phyloP scores from a whole-genome alignment of 2,329 filamentous ascomycete species.

The Aspergillus calidoustus region DNA sequence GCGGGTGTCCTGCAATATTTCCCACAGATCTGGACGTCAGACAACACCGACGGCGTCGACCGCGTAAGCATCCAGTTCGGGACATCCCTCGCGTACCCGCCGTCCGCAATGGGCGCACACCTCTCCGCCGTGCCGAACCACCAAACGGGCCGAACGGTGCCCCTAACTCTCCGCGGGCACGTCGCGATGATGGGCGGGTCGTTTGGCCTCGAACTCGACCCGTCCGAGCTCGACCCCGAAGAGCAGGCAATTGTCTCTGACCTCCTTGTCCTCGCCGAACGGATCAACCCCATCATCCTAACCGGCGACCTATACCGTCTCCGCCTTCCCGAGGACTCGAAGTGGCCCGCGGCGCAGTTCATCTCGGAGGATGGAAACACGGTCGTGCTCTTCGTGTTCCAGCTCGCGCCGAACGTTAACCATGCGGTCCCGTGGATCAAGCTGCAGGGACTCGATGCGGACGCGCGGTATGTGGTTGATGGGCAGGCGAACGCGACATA shows the following conservation, averaged over 20 bases:
- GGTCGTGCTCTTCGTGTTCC: conserved; percentile 65
- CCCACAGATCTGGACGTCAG: conserved; percentile 68
- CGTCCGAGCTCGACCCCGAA: conserved; percentile 53
- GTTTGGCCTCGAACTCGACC: conserved; percentile 68
- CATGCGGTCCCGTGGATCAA: conserved; percentile 59
- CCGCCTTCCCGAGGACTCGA: conserved; percentile 60
- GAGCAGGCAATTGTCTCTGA: conserved; percentile 60
- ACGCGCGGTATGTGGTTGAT: conserved; percentile 58
- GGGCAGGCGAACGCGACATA: conserved; percentile 57
- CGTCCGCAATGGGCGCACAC: conserved; percentile 69
- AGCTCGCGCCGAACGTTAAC: conserved; percentile 58
- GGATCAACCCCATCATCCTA: conserved; percentile 64
- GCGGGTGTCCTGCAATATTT: conserved; percentile 67
- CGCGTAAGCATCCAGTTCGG: conserved; percentile 67
- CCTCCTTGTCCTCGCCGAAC: conserved; percentile 59
- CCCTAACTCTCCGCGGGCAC: conserved; percentile 65
- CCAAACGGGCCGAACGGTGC: conserved; percentile 59
- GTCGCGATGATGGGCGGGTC: conserved; percentile 72
- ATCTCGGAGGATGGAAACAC: conserved; percentile 55
- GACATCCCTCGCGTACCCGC: conserved; percentile 66
- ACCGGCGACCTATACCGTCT: conserved; percentile 65
- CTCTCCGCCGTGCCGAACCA: conserved; percentile 65
- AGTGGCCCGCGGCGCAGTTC: conserved; percentile 67
- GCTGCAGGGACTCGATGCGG: conserved; percentile 61
- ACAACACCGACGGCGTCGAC: conserved; percentile 67